A percentile compares a stretch with the other conserved stretches of the same genome.
Evolutionary conservation across 352 stramenopile genomes (phyloP).

Genomic region (Phytophthora pini): DNA sequence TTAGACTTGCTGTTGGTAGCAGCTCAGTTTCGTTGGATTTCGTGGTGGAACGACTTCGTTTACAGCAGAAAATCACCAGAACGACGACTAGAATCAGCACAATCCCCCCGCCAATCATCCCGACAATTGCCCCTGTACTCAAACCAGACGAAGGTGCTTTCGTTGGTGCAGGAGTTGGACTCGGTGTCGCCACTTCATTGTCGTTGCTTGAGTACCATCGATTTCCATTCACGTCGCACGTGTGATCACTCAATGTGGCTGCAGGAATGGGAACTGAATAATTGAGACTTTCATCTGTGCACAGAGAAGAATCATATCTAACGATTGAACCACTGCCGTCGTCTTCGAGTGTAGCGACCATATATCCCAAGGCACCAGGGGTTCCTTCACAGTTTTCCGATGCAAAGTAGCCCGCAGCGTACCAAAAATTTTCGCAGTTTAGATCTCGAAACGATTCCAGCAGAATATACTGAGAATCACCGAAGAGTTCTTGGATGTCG

Average conservation of each 20-base stretch:
- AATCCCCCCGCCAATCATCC: neutral
- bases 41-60: neutral
- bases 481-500: conserved; percentile 9
- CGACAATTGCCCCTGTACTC: conserved; percentile 7
- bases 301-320: neutral
- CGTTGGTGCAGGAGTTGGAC: neutral
- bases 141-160: neutral
- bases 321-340: conserved; percentile 6
- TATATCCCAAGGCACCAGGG: neutral
- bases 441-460: neutral
- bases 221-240: neutral
- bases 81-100: conserved; percentile 1
- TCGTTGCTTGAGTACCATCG: conserved; percentile 21
- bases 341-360: conserved; percentile 1
- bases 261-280: neutral
- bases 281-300: neutral
- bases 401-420: conserved; percentile 1
- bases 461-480: conserved; percentile 4
- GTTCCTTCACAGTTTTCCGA: conserved; percentile 18
- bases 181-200: neutral
- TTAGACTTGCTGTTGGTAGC: conserved; percentile 9
- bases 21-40: conserved; percentile 15
- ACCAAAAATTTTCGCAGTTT: neutral
- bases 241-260: neutral
- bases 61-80: conserved; percentile 13